A percentile compares a stretch with the other conserved stretches of the same genome.
These are phyloP conservation scores for Eutrema japonicum DNA, from an alignment of 345 rosid species.

Conservation along the genomic window DNA sequence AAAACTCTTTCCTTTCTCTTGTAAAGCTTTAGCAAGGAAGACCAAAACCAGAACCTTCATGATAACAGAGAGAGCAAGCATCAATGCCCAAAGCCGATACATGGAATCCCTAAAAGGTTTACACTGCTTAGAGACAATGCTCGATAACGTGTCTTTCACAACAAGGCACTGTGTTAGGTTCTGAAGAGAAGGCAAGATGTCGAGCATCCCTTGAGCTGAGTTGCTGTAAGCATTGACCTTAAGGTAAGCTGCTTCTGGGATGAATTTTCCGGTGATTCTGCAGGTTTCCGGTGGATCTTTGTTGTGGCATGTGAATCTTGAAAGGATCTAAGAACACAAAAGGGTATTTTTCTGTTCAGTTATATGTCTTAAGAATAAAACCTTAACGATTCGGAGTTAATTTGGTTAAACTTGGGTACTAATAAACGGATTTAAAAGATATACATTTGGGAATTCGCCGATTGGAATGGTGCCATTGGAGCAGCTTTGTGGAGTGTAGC, in stretches of 20 bases:
- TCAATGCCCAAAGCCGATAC: slow-evolving; percentile 55
- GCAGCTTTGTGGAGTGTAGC: slow-evolving; percentile 51
- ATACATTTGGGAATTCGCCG: slow-evolving; percentile 57
- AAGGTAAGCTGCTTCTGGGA: slow-evolving; percentile 46
- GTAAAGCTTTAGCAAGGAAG: slow-evolving; percentile 53
- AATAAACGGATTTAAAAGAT: slow-evolving; percentile 16
- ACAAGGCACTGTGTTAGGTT: slow-evolving; percentile 53
- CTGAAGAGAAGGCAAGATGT: slow-evolving; percentile 57
- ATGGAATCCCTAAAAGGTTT: slow-evolving; percentile 48
- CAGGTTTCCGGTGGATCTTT: slow-evolving; percentile 47
- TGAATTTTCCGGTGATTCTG: slow-evolving; percentile 50
- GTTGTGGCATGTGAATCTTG: slow-evolving; percentile 54
- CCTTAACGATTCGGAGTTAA: neutral
- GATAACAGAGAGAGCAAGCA: slow-evolving; percentile 54
- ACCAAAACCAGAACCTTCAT: slow-evolving; percentile 53
- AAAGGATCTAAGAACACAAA: slow-evolving; percentile 49
- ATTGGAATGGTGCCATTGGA: slow-evolving; percentile 48
- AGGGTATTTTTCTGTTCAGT: neutral
- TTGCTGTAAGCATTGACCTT: slow-evolving; percentile 55
- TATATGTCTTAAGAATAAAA: neutral
- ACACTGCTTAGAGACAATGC: slow-evolving; percentile 53
- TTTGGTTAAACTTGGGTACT: neutral
- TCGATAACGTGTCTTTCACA: slow-evolving; percentile 52
- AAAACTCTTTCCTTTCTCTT: slow-evolving; percentile 52
- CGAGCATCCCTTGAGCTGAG: slow-evolving; percentile 53